Evolutionary conservation across 129 eudicot species (phyloP), one percentile per base, ranked within the genome.

Genomic region (Deinandra increscens): DNA sequence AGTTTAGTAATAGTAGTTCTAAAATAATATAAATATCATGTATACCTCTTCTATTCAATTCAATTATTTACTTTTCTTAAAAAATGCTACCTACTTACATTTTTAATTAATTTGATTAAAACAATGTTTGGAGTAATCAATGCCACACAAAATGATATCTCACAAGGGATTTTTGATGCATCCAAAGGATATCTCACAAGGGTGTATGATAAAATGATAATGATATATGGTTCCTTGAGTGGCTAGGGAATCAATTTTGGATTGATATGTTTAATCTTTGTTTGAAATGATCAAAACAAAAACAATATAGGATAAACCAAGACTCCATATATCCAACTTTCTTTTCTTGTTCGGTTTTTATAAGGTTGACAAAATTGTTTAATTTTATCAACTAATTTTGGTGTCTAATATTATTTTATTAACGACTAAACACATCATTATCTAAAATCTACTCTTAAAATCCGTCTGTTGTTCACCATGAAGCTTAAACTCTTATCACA

Each of bases 91-190:
- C 34, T 11, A 45, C 5, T 22, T 22, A 50, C 54, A 38, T 51
- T n/a, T 50, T 74, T 37, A 26, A 50, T 12, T 48, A n/a, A 39
- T 34, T 49, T 49, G 61, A 62, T 9, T 37, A 50, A 13, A 50
- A 37, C 78, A 63, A 36, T 50, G 78, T 49, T 74, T 74, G 78
- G 72, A 51, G 72, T 64, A 51, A 74, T 64, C 78, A 48, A 72
- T 72, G 77, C 19, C 9, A 38, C 11, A 60, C 38, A 74, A 72
- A 44, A 26, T 58, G 51, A 46, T 37, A 49, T 48, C 38, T 8
- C 44, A 50, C 45, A 51, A 41, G 42, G 63, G 71, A 11, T 29
- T 56, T 56, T 26, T 8, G 63, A 56, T 56, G 7, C 26, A 6
- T 56, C 63, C 39, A 29, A 56, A 26, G 39, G 38, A 56, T 56